A percentile compares a stretch with the other conserved stretches of the same genome.
These are phyloP conservation scores for Mycosphaerella sp. DNA, from an alignment of 2,329 filamentous ascomycete genomes.

Conservation along the genomic window DNA sequence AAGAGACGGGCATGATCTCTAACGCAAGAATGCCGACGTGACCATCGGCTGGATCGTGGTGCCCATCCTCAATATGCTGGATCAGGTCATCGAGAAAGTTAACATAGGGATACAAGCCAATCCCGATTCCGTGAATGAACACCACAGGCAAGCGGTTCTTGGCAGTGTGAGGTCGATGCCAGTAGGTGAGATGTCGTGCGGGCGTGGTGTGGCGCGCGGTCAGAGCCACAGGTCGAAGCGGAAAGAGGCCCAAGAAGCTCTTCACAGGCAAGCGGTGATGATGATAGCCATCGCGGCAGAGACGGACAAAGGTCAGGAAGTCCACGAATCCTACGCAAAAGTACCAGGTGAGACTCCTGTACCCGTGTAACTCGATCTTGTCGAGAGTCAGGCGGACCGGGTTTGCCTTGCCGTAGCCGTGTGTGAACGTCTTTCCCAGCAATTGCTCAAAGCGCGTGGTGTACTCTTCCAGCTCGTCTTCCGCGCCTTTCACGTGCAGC, in stretches of 20 bases:
- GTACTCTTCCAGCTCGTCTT: constrained; percentile 52
- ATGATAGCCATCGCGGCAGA: constrained; percentile 44
- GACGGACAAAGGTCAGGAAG: constrained; percentile 10
- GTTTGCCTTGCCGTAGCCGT: constrained; percentile 51
- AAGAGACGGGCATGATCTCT: constrained; percentile 59
- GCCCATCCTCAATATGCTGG: constrained; percentile 5
- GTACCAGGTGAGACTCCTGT: constrained; percentile 18
- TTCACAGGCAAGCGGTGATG: constrained; percentile 44
- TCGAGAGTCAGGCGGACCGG: constrained; percentile 59
- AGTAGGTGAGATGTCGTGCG: constrained; percentile 53
- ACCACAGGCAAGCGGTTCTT: constrained; percentile 53
- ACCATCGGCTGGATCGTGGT: constrained; percentile 29
- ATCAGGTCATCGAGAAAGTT: constrained; percentile 37
- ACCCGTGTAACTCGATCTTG: constrained; percentile 47
- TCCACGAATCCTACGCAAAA: constrained; percentile 15
- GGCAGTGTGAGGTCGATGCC: constrained; percentile 54
- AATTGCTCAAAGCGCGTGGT: constrained; percentile 47
- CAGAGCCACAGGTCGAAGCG: constrained; percentile 50
- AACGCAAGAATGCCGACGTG: constrained; percentile 57
- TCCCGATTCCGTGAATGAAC: constrained; percentile 64
- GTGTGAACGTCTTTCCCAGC: constrained; percentile 42
- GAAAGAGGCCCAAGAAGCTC: constrained; percentile 37
- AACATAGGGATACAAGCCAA: constrained; percentile 47
- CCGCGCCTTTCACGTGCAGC: constrained; percentile 50
- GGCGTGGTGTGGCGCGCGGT: constrained; percentile 45